A percentile compares a stretch with the other conserved stretches of the same genome.
Evolutionary conservation across 2,329 filamentous ascomycete species (phyloP).

Genomic region (Aureobasidium pullulans): DNA sequence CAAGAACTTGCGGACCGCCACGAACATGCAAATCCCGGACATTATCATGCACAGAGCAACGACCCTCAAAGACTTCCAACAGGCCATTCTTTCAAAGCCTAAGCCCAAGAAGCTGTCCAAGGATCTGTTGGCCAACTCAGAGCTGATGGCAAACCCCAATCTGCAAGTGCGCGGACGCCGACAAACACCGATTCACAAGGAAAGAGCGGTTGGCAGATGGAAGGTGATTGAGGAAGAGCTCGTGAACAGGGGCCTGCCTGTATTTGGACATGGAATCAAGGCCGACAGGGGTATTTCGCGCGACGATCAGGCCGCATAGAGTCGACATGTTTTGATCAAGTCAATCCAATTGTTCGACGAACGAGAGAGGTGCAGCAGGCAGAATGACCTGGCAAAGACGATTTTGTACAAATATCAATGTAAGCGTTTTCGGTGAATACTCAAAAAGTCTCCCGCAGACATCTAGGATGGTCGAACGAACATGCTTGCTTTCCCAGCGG

Average conservation of each 20-base stretch:
- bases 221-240: slow-evolving; percentile 73
- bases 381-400: background rate
- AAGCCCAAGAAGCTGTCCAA: slow-evolving; percentile 54
- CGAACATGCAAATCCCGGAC: slow-evolving; percentile 70
- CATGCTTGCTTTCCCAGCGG: background rate
- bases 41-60: slow-evolving; percentile 44
- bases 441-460: background rate
- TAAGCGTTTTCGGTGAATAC: background rate
- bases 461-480: background rate
- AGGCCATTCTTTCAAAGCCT: slow-evolving; percentile 28
- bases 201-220: slow-evolving; percentile 65
- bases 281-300: background rate
- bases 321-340: background rate
- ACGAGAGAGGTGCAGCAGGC: background rate
- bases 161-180: slow-evolving; percentile 59
- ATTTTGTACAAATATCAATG: background rate
- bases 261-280: slow-evolving; percentile 34
- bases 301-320: background rate
- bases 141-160: slow-evolving; percentile 55
- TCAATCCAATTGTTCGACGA: too few species aligned
- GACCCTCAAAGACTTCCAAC: slow-evolving; percentile 33
- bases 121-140: slow-evolving; percentile 42
- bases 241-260: slow-evolving; percentile 52
- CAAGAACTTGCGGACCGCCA: slow-evolving; percentile 75
- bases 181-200: slow-evolving; percentile 63